phyloP scores from a whole-genome alignment of 2,329 filamentous ascomycete genomes.

The Aspergillus sp. region DNA sequence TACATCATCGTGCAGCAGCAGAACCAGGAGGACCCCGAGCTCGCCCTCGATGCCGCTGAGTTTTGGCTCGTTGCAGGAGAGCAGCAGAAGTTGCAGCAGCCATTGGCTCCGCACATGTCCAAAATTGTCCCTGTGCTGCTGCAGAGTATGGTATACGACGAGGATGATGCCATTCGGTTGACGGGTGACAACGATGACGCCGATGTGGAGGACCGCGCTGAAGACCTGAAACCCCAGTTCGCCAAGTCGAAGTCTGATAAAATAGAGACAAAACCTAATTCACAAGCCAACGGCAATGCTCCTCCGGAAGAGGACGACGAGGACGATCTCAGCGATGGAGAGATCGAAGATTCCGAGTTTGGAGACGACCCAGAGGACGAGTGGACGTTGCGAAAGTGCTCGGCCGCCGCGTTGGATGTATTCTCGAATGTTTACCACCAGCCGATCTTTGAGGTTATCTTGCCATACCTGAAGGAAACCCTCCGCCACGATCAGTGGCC shows the following conservation, averaged over 20 bases:
- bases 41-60: constrained; percentile 91
- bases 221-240: constrained; percentile 91
- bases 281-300: constrained; percentile 34
- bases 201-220: constrained; percentile 79
- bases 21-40: constrained; percentile 73
- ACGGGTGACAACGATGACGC: constrained; percentile 85
- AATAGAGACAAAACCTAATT: constrained; percentile 45
- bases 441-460: constrained; percentile 82
- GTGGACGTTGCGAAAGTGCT: constrained; percentile 96
- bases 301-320: constrained; percentile 55
- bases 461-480: constrained; percentile 89
- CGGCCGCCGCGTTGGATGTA: constrained; percentile 88
- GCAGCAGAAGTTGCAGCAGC: constrained; percentile 71
- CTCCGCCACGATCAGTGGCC: constrained; percentile 86
- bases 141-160: constrained; percentile 92
- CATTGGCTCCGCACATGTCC: constrained; percentile 70
- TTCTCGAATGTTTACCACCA: constrained; percentile 87
- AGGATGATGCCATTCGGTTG: constrained; percentile 83
- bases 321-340: constrained; percentile 80
- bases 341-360: constrained; percentile 72
- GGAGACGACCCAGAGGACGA: constrained; percentile 75
- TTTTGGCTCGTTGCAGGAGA: constrained; percentile 96
- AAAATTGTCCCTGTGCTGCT: constrained; percentile 88
- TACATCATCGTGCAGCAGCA: constrained; percentile 90
- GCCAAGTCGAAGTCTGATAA: constrained; percentile 65